Base-by-base conservation (phyloP, 129 eudicot species). In the Silybum marianum region DNA sequence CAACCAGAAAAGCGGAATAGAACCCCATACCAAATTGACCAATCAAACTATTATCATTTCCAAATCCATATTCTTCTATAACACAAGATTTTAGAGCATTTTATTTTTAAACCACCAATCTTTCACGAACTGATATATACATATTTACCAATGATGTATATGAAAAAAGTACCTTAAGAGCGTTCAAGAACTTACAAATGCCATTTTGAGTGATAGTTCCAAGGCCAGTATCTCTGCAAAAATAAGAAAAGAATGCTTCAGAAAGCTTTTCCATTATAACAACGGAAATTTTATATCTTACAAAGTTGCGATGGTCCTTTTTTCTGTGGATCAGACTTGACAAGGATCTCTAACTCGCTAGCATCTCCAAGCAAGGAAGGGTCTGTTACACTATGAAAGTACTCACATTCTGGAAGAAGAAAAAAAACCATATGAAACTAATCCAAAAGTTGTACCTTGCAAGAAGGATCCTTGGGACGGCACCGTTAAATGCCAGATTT, bases 131-230 rank as follows among this genome's bases (percentile, higher is more conserved):
- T 3, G 9, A 58, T 69, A 9, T 48, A 74, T n/a, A n/a, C 25
- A 28, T 11, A 36, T 25, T 18, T 14, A 12, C n/a, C 74, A 21
- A 42, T 13, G 65, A 14, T 67, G 13, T 18, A 28, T 68, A 38
- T 12, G 18, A 48, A 26, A 25, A 44, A 44, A 40, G 48, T 81
- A 95, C 99, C 99, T 95, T 95, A 26, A 95, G 82, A 14, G 98
- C 99, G 86, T 71, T 91, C 79, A 95, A 80, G 76, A 95, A 95
- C 84, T 90, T 89, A 23, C 98, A 92, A 74, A 98, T 95, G 36
- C 98, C 98, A 89, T 98, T 92, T 80, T 92, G 99, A 16, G 99
- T 98, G 83, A 95, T 92, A 18, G 99, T 95, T 70, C 99, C 99
- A 51, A 92, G 93, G 74, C 97, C 99, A 58, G 97, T 85, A 81